phyloP scores from a whole-genome alignment of 805 yeast genomes.

The Cyberlindnera samutprakarnensis region DNA sequence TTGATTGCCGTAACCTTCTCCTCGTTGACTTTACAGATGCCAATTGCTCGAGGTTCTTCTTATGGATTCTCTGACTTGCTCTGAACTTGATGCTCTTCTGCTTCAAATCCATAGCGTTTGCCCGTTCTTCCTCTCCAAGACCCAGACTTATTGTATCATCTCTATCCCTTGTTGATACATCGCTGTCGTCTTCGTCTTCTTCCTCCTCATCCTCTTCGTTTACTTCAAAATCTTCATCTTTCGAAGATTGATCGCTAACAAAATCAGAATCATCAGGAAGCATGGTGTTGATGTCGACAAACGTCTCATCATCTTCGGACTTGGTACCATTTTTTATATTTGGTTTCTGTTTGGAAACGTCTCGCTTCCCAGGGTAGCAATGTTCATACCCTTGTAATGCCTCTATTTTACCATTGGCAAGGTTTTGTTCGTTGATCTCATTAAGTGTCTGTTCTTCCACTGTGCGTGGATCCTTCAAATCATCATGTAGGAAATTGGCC shows the following conservation, averaged over 20 bases:
- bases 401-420: slow-evolving; percentile 15
- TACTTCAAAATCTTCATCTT: slow-evolving; percentile 11
- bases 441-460: slow-evolving; percentile 50
- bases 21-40: slow-evolving; percentile 18
- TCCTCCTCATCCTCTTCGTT: slow-evolving; percentile 17
- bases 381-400: slow-evolving; percentile 16
- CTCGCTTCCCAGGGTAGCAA: slow-evolving; percentile 34
- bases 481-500: slow-evolving; percentile 58
- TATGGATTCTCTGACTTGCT: slow-evolving; percentile 16
- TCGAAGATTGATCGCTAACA: slow-evolving; percentile 3
- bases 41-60: slow-evolving; percentile 12
- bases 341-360: slow-evolving; percentile 12
- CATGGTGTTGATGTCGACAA: not conserved
- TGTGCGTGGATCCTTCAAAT: slow-evolving; percentile 53
- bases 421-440: slow-evolving; percentile 29
- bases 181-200: slow-evolving; percentile 4
- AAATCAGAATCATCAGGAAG: not conserved
- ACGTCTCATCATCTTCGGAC: not conserved
- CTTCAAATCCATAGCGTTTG: slow-evolving; percentile 13
- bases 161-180: not conserved
- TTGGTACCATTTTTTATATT: not conserved
- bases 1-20: slow-evolving; percentile 15
- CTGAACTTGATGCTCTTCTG: slow-evolving; percentile 12
- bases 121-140: slow-evolving; percentile 15
- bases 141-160: slow-evolving; percentile 4